Base-by-base conservation (phyloP, 1,284 basidiomycete species). In the Pulveroboletus sp. region DNA sequence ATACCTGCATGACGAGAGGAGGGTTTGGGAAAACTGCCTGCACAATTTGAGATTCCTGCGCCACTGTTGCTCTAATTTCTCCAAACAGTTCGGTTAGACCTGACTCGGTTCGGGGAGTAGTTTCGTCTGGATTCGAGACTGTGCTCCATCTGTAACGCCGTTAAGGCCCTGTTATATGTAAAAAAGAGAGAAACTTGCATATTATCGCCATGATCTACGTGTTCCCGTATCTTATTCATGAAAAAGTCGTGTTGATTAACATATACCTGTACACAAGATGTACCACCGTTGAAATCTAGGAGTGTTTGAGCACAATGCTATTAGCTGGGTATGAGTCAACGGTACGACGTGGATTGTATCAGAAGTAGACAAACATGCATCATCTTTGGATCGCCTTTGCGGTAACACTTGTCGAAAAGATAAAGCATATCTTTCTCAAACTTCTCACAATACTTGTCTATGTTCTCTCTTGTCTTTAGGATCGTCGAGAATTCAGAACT, bases 241-340 rank as follows among this genome's bases (percentile, higher is more conserved):
- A 98, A 98, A 78, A 98, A 98, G 72, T 99, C 97, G 70, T 99
- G 97, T 74, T 99, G 97, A 68, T 99, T 99, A 60, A 99, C 97
- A 70, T 99, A 99, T 29, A 99, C 94, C 74, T 98, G 96, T 7
- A 99, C 92, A 70, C 96, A 99, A 6, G 94, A 96, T 38, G 90
- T 82, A 12, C 97, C 97, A 5, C 97, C 97, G 66, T 99, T 99
- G 78, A 99, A 99, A 70, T 98, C 96, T 43, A 98, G 84, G 5
- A 99, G 78, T 3, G 95, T 97, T 76, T 96, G 92, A 2, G 97
- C 96, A 69, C 96, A 98, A 71, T 99, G 97, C 92, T 97, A 63
- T 49, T 18, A 36, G 11, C 11, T 47, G 43, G 12, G 22, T 40
- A 56, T 71, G 46, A 68, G 63, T 50, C 44, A 36, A 43, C 1